Evolutionary conservation across 2,329 filamentous ascomycete species (phyloP), one percentile per base, ranked within the genome.

Genomic region (Cadophora sp.): DNA sequence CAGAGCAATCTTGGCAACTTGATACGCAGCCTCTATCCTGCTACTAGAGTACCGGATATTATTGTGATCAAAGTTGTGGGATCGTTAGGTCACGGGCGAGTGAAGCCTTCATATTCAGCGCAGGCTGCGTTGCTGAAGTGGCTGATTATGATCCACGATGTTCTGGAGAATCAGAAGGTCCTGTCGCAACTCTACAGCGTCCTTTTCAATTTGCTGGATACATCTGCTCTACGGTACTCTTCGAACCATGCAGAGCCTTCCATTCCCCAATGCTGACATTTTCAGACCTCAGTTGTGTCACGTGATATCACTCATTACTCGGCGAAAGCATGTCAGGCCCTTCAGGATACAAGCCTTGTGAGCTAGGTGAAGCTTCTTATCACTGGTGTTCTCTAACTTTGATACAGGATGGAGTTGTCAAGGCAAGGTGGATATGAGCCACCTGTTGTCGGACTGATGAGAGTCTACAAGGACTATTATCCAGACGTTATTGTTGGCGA

Each of bases 391-490:
- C 20, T 16, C 8, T 39, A 47, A 70, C 36, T 9, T 69, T 76
- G 30, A 76, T 65, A 11, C n/a, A 90, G 87, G 59, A 81, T 90
- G 69, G 81, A 82, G 45, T 77, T 89, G 41, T 85, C 86, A 2
- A 80, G 87, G 51, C 85, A 88, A 73, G 85, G 83, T 4, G 90
- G 89, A 20, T 91, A 91, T 74, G 93, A 97, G 65, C 90, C 90
- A 59, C 85, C 89, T 61, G 81, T 97, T 43, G 84, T 91, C 45
- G 91, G 91, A 3, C 82, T 97, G 20, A 81, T 96, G 59, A 87
- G 91, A 64, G 88, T 95, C n/a, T 96, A 90, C 81, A 96, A 96
- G 76, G 93, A 95, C 76, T 96, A 95, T 78, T 96, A 95, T 74
- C 93, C 93, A 0, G 93, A 97, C 76, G 92, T 96, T 64, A 92